Conservation (phyloP, 768 basidiomycete species). For the Serendipita sp. region DNA sequence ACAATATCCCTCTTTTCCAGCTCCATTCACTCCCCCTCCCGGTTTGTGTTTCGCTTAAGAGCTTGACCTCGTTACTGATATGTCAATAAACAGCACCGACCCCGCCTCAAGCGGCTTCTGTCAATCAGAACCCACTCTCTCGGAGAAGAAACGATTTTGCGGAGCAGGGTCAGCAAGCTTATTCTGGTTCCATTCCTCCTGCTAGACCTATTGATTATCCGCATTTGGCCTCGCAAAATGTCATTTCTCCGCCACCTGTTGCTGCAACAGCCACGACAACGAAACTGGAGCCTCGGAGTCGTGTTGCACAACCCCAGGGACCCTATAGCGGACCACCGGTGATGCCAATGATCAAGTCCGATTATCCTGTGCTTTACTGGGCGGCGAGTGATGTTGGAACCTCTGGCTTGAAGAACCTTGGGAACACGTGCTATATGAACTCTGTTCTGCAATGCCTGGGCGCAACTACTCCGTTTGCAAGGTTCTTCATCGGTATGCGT, state of each 20-base stretch:
- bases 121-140: conserved; percentile 60
- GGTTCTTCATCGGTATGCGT: conserved; percentile 71
- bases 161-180: conserved; percentile 46
- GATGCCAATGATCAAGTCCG: conserved; percentile 46
- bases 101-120: conserved; percentile 71
- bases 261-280: conserved; percentile 48
- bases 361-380: conserved; percentile 79
- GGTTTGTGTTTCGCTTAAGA: conserved; percentile 4
- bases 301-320: conserved; percentile 18
- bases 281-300: conserved; percentile 17
- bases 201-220: conserved; percentile 55
- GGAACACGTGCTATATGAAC: conserved; percentile 99
- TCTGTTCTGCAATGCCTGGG: conserved; percentile 93
- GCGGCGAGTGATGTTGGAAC: conserved; percentile 60
- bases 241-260: conserved; percentile 64
- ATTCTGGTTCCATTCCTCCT: conserved; percentile 20
- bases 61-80: neutral
- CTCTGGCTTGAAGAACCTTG: conserved; percentile 82
- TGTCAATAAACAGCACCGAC: conserved; percentile 19
- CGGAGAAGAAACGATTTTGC: conserved; percentile 62
- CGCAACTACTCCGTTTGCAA: conserved; percentile 83
- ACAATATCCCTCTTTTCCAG: neutral
- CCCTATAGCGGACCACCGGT: conserved; percentile 29
- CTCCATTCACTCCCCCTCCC: conserved; percentile 12
- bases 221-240: conserved; percentile 40